These are phyloP conservation scores for Neonothopanus nambi DNA, from an alignment of 1,284 basidiomycete genomes.

Conservation along the genomic window DNA sequence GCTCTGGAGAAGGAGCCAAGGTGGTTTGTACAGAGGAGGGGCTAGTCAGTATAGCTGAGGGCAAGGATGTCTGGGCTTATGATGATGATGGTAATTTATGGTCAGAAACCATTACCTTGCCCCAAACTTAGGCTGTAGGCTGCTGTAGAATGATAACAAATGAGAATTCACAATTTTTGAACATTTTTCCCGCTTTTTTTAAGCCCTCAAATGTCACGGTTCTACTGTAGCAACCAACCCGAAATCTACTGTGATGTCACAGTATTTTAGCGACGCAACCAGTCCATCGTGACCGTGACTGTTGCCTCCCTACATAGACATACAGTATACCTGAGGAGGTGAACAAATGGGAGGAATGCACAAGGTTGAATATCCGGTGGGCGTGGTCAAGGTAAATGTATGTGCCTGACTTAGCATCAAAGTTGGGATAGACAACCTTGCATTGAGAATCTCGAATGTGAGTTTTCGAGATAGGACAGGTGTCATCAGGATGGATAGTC, in stretches of 20 bases:
- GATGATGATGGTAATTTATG: slow-evolving; percentile 3
- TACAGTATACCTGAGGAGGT: slow-evolving; percentile 7
- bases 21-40: not conserved
- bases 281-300: slow-evolving; percentile 5
- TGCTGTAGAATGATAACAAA: too few relatives aligned
- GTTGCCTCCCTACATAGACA: not conserved
- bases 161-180: too few relatives aligned
- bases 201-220: too few relatives aligned
- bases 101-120: not conserved
- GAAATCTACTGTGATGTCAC: slow-evolving; percentile 1
- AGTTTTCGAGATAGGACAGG: slow-evolving; percentile 47
- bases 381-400: too few relatives aligned
- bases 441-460: slow-evolving; percentile 71
- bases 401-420: too few relatives aligned
- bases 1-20: not conserved
- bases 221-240: not conserved
- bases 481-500: slow-evolving; percentile 63
- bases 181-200: too few relatives aligned
- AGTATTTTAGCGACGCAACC: not conserved
- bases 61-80: slow-evolving; percentile 1
- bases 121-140: too few relatives aligned
- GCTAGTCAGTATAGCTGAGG: not conserved
- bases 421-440: too few relatives aligned
- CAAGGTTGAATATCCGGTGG: too few relatives aligned
- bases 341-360: too few relatives aligned